Conservation (phyloP, 768 basidiomycete species). For the Pisolithus sp. region DNA sequence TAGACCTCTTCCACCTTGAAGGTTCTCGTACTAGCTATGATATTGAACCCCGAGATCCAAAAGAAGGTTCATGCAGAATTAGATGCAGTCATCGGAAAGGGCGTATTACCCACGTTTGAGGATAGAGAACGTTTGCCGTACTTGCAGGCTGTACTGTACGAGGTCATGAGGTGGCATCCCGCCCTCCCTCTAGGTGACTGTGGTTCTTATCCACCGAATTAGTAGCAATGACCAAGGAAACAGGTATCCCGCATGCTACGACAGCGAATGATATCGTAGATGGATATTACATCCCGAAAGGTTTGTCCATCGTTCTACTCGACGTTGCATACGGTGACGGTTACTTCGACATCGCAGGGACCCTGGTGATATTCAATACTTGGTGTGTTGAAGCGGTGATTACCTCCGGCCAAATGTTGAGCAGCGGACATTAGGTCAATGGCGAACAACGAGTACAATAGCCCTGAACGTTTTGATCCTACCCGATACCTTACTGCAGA, state of each 20-base stretch:
- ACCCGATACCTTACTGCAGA: too few relatives aligned
- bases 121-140: conserved; percentile 19
- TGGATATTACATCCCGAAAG: conserved; percentile 18
- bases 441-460: conserved; percentile 26
- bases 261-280: conserved; percentile 18
- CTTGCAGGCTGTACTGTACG: conserved; percentile 18
- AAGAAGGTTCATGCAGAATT: conserved; percentile 21
- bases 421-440: conserved; percentile 25
- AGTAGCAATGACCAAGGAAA: not conserved
- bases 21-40: conserved; percentile 22
- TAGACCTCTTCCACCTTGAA: conserved; percentile 17
- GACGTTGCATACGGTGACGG: not conserved
- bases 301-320: conserved; percentile 1
- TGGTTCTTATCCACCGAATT: not conserved
- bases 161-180: conserved; percentile 20
- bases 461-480: too few relatives aligned
- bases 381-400: not conserved
- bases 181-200: conserved; percentile 15
- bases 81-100: conserved; percentile 14
- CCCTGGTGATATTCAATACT: not conserved
- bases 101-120: conserved; percentile 15
- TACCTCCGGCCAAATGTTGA: not conserved
- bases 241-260: conserved; percentile 21
- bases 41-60: conserved; percentile 21
- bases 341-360: not conserved